Conservation (phyloP, 75 land plant species). For the Cunninghamia lanceolata region DNA sequence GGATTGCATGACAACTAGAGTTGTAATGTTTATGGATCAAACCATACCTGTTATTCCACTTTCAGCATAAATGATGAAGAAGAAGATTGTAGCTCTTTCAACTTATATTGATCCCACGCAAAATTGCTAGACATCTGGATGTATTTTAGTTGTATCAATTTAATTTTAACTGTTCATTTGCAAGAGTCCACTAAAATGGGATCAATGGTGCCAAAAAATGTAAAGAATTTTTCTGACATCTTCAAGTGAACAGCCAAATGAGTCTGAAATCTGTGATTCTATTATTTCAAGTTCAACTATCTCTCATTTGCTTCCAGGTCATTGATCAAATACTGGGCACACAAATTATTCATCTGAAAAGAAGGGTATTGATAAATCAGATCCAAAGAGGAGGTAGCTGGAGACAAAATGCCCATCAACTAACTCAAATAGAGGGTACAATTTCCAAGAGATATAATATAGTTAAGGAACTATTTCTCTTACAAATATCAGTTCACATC, state of each 20-base stretch:
- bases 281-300: neutral
- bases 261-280: neutral
- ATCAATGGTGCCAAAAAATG: neutral
- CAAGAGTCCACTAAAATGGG: neutral
- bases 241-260: slow-evolving; percentile 3
- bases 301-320: neutral
- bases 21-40: no score
- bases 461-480: no score
- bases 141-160: neutral
- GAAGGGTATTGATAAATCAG: slow-evolving; percentile 13
- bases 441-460: no score
- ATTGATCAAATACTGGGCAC: neutral
- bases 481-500: no score
- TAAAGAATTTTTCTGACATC: neutral
- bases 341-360: neutral
- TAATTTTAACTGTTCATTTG: neutral
- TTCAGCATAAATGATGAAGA: neutral
- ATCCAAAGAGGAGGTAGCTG: neutral
- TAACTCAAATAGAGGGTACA: no score
- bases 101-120: neutral
- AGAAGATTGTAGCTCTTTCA: neutral
- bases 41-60: neutral
- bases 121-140: neutral
- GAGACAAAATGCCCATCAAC: no score
- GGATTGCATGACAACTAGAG: neutral